phyloP scores from a whole-genome alignment of 2,329 filamentous ascomycete genomes.

The Neofusicoccum cordaticola region DNA sequence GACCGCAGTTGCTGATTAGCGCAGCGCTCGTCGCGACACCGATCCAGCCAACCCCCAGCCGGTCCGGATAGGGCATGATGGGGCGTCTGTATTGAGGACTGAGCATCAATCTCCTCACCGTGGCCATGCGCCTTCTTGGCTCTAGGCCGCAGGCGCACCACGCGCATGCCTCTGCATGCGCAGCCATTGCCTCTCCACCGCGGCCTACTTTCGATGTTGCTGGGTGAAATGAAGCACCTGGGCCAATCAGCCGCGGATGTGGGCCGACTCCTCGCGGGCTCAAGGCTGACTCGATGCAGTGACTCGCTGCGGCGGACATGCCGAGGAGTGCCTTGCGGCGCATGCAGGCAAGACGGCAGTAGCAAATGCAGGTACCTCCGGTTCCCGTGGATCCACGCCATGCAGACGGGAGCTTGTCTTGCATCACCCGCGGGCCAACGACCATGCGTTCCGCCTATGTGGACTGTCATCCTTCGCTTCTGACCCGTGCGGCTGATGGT shows the following conservation, averaged over 20 bases:
- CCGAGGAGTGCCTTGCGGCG: slow-evolving; percentile 3
- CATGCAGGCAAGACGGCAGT: slow-evolving; percentile 8
- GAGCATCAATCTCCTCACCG: not conserved
- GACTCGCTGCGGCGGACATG: not conserved
- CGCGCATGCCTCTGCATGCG: not conserved
- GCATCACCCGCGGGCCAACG: slow-evolving; percentile 1
- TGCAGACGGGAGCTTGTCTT: slow-evolving; percentile 10
- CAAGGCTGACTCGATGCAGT: not conserved
- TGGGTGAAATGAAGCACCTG: not conserved
- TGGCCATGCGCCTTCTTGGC: not conserved
- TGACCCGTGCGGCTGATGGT: slow-evolving; percentile 6
- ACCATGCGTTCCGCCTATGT: not conserved
- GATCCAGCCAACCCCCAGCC: not conserved
- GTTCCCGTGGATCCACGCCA: not conserved
- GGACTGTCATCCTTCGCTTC: not conserved
- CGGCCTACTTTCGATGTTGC: not conserved
- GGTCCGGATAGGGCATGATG: not conserved
- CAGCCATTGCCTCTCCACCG: not conserved
- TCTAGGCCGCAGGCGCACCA: not conserved
- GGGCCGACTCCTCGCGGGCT: not conserved
- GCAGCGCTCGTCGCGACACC: not conserved
- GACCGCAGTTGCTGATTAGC: slow-evolving; percentile 8
- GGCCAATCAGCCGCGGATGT: not conserved
- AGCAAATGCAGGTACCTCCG: slow-evolving; percentile 11
- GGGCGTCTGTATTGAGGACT: not conserved